A percentile compares a stretch with the other conserved stretches of the same genome.
Evolutionary conservation across 768 basidiomycete genomes (phyloP).

Genomic region (Cystofilobasidium capitatum): DNA sequence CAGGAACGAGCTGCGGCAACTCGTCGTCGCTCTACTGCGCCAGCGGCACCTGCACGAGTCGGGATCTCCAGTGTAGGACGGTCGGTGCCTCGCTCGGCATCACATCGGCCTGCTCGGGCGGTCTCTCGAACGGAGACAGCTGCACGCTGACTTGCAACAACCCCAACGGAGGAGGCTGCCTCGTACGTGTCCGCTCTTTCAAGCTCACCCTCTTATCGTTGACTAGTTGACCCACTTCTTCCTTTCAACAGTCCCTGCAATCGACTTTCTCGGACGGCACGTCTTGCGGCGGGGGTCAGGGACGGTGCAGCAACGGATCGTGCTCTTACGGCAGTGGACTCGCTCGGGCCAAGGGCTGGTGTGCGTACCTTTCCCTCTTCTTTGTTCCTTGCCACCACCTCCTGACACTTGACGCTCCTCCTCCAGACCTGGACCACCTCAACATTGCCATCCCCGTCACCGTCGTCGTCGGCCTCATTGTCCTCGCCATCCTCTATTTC

Average conservation of each 20-base stretch:
- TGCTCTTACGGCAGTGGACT: slow-evolving; percentile 55
- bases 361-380: background rate
- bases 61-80: slow-evolving; percentile 60
- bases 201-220: background rate
- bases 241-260: slow-evolving; percentile 45
- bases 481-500: slow-evolving; percentile 42
- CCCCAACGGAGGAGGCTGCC: slow-evolving; percentile 42
- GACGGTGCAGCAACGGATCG: slow-evolving; percentile 53
- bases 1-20: background rate
- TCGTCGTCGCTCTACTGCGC: slow-evolving; percentile 55
- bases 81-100: slow-evolving; percentile 65
- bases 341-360: slow-evolving; percentile 49
- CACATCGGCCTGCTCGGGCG: slow-evolving; percentile 55
- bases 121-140: slow-evolving; percentile 42
- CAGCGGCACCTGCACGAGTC: slow-evolving; percentile 65
- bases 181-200: background rate
- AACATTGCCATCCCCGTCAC: slow-evolving; percentile 19
- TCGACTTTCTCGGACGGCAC: slow-evolving; percentile 69
- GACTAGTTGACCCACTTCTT: background rate
- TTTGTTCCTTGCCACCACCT: background rate
- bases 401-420: background rate
- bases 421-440: slow-evolving; percentile 1
- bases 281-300: slow-evolving; percentile 65
- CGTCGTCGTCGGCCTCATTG: slow-evolving; percentile 52
- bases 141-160: slow-evolving; percentile 76